Evolutionary conservation across 768 basidiomycete species (phyloP).

Genomic region (Calocybe indica): DNA sequence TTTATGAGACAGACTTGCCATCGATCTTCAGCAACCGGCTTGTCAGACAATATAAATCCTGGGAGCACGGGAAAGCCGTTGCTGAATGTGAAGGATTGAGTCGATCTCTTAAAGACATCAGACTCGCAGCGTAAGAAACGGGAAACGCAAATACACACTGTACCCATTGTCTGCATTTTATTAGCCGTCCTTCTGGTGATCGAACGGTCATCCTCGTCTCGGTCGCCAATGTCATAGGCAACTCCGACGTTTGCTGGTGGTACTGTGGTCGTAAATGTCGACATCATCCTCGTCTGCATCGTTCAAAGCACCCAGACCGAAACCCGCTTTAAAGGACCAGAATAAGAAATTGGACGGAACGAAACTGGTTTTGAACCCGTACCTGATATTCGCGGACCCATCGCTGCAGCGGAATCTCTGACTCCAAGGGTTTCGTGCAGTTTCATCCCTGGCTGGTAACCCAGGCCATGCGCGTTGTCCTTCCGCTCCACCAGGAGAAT

Average conservation of each 20-base stretch:
- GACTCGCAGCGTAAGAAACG: conserved; percentile 4
- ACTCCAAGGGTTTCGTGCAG: conserved; percentile 54
- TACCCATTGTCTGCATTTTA: conserved; percentile 13
- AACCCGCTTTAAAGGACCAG: conserved; percentile 51
- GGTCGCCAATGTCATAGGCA: conserved; percentile 56
- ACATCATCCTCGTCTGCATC: conserved; percentile 93
- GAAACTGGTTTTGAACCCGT: conserved; percentile 1
- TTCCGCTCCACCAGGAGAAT: conserved; percentile 60
- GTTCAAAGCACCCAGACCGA: conserved; percentile 84
- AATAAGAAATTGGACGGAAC: neutral
- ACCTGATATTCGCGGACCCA: conserved; percentile 59
- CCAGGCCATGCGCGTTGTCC: conserved; percentile 77
- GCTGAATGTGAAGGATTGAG: conserved; percentile 43
- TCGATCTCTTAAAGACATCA: conserved; percentile 28
- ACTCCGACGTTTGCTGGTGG: conserved; percentile 35
- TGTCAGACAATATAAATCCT: conserved; percentile 69
- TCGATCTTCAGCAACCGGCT: conserved; percentile 63
- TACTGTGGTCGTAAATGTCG: conserved; percentile 66
- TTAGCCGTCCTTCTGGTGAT: conserved; percentile 34
- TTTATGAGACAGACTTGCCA: conserved; percentile 37
- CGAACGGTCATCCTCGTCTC: conserved; percentile 54
- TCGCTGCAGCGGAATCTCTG: conserved; percentile 14
- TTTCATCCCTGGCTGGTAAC: conserved; percentile 62
- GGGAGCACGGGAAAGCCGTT: conserved; percentile 70
- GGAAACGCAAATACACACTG: conserved; percentile 21